Percentiles rank a stretch among this genome's conserved stretches.
phyloP scores from a whole-genome alignment of 2,329 filamentous ascomycete genomes.

The Ophiostoma quercus region DNA sequence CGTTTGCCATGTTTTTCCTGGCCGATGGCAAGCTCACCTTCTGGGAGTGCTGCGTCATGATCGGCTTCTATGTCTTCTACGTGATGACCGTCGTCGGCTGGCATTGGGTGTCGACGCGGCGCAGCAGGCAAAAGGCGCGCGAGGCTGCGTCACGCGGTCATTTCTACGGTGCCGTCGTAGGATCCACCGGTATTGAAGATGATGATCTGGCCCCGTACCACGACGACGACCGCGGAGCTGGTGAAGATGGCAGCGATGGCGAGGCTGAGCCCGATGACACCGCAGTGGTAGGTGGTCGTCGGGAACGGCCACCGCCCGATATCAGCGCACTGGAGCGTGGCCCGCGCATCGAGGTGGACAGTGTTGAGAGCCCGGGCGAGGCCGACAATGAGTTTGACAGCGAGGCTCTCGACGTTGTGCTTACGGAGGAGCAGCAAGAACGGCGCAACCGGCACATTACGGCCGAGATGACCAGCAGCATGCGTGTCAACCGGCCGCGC shows the following conservation, averaged over 20 bases:
- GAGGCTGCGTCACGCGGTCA: constrained; percentile 70
- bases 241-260: constrained; percentile 46
- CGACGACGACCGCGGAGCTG: constrained; percentile 44
- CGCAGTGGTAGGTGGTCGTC: constrained; percentile 33
- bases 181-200: constrained; percentile 42
- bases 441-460: constrained; percentile 57
- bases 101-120: constrained; percentile 77
- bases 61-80: constrained; percentile 85
- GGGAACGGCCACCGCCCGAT: constrained; percentile 33
- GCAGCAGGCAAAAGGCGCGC: constrained; percentile 55
- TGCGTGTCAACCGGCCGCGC: constrained; percentile 73
- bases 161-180: constrained; percentile 47
- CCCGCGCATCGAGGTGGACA: constrained; percentile 46
- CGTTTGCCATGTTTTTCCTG: constrained; percentile 81
- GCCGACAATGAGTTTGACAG: neutral
- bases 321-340: constrained; percentile 43
- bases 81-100: constrained; percentile 81
- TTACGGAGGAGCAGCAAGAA: constrained; percentile 41
- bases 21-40: constrained; percentile 76
- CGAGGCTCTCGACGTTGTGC: constrained; percentile 29
- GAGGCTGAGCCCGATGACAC: constrained; percentile 35
- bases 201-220: constrained; percentile 62
- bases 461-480: constrained; percentile 85
- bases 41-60: constrained; percentile 90
- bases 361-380: constrained; percentile 30